These are phyloP conservation scores for Malassezia pachydermatis DNA, from an alignment of 1,284 basidiomycete genomes.

Conservation along the genomic window DNA sequence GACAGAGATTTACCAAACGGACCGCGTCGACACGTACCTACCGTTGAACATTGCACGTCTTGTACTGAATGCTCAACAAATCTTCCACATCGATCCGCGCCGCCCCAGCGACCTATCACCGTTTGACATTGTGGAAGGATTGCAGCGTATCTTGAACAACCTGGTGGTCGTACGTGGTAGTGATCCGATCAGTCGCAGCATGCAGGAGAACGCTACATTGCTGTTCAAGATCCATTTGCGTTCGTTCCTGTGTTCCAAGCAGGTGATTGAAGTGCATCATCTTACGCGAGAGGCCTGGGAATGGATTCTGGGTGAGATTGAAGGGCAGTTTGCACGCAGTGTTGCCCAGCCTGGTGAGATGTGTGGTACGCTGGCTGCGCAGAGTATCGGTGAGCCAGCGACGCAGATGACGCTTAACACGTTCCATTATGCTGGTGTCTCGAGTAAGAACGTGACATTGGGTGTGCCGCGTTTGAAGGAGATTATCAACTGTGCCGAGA, in stretches of 20 bases:
- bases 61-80: slow-evolving; percentile 87
- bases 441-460: slow-evolving; percentile 95
- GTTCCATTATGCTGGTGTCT: slow-evolving; percentile 95
- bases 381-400: slow-evolving; percentile 97
- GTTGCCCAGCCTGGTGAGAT: slow-evolving; percentile 91
- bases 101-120: slow-evolving; percentile 89
- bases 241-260: slow-evolving; percentile 42
- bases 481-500: slow-evolving; percentile 96
- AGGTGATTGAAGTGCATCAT: slow-evolving; percentile 45
- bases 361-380: slow-evolving; percentile 95
- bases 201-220: slow-evolving; percentile 79
- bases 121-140: slow-evolving; percentile 68
- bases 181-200: slow-evolving; percentile 60
- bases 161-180: slow-evolving; percentile 63
- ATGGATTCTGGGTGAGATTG: slow-evolving; percentile 93
- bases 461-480: slow-evolving; percentile 97
- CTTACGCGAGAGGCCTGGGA: slow-evolving; percentile 66
- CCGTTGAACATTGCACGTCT: slow-evolving; percentile 73
- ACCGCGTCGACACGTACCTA: slow-evolving; percentile 59
- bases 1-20: slow-evolving; percentile 64
- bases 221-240: slow-evolving; percentile 67
- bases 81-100: slow-evolving; percentile 90
- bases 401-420: slow-evolving; percentile 99
- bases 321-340: slow-evolving; percentile 62
- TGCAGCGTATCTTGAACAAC: slow-evolving; percentile 49